Base-by-base conservation (phyloP, 345 rosid species). In the Zanthoxylum bungeanum region DNA sequence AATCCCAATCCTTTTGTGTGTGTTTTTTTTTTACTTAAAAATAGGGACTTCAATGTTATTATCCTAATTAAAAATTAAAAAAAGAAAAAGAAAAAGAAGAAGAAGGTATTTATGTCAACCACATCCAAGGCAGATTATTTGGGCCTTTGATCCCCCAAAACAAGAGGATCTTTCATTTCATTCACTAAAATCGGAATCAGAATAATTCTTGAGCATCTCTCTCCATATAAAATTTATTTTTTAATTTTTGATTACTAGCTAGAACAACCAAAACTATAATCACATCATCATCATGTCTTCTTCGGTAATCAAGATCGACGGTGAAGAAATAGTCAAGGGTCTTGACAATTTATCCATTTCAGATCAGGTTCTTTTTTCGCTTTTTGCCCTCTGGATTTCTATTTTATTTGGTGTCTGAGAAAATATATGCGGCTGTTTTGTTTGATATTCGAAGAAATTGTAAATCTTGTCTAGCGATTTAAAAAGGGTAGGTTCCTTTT, bases 251-350 rank as follows among this genome's bases (percentile, higher is more conserved):
- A 44, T 27, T 40, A 11, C 25, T 39, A 27, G 62, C 16, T 24
- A 39, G 8, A n/a, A 55, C 31, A 24, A 10, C 1, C 8, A 30
- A 31, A 37, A 21, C 9, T 68, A 28, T n/a, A 4, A 30, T 42
- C 53, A n/a, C n/a, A 60, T 39, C 21, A 65, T 37, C 53, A 24
- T 9, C 62, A 84, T 78, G 83, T 60, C 81, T 70, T 70, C 82
- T 73, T 70, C 78, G 10, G 68, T 69, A 70, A 0, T 40, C 72
- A 67, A 49, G 51, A 42, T 42, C 59, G 78, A 70, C 52, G 76
- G 58, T 44, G 72, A 40, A 12, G 73, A 33, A 14, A 39, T 64
- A 12, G 74, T 70, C 52, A 55, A 53, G 55, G 67, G 46, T 33
- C 58, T 75, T 30, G n/a, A 4, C 36, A 73, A 50, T 72, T 36